Evolutionary conservation across 176 grass and related monocot genomes (phyloP).

Genomic region (Chrysopogon serrulatus): DNA sequence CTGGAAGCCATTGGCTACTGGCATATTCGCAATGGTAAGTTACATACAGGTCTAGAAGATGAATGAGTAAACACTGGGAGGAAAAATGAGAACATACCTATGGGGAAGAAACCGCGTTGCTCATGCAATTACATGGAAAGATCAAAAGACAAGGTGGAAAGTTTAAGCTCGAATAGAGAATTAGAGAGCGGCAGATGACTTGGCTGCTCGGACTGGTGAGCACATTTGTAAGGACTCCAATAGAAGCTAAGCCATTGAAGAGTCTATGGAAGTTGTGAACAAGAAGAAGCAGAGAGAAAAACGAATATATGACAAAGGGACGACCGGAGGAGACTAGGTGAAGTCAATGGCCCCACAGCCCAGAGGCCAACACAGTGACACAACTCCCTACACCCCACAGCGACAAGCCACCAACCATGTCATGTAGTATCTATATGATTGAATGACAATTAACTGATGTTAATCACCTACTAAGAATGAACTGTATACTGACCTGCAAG

Average conservation of each 20-base stretch:
- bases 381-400: background rate
- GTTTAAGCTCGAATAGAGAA: background rate
- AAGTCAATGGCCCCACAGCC: background rate
- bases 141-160: background rate
- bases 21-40: background rate
- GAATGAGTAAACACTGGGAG: background rate
- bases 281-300: background rate
- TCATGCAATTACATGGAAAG: background rate
- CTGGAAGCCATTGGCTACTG: background rate
- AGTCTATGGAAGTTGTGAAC: background rate
- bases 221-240: background rate
- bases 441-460: background rate
- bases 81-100: background rate
- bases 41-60: background rate
- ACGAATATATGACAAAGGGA: background rate
- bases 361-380: background rate
- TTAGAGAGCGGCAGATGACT: background rate
- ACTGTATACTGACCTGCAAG: background rate
- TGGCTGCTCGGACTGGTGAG: background rate
- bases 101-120: background rate
- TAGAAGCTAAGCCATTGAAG: background rate
- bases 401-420: background rate
- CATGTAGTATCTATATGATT: background rate
- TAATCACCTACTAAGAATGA: background rate
- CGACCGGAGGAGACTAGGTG: background rate